Evolutionary conservation across 805 yeast species (phyloP), one percentile per base, ranked within the genome.

Genomic region (Yarrowia alimentaria): DNA sequence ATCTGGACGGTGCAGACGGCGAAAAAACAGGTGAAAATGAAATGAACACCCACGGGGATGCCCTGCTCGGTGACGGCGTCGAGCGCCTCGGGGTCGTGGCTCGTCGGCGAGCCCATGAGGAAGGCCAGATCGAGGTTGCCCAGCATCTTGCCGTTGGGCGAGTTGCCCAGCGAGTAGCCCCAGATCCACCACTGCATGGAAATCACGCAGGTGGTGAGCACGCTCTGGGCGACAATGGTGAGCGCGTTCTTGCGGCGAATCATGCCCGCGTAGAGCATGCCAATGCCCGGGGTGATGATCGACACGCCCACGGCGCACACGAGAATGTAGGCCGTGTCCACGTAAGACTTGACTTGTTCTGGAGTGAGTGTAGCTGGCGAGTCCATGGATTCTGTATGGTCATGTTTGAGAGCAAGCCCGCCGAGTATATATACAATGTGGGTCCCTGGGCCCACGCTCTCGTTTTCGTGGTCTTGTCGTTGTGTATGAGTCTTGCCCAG

Each of bases 121-220:
- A 37, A 37, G 3, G 43, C 43, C 43, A 37, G n/a, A 17, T 30
- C 25, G 21, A 37, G 8, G 13, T 62, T 89, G 74, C 57, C 89
- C 81, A 65, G 91, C 88, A 68, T 86, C 82, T 60, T 77, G 76
- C 64, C 66, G 19, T 37, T 37, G 8, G 43, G 17, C 5, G 8
- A 12, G n/a, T 90, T 93, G 16, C 87, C 83, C 52, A 93, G 76
- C 11, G 97, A 86, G 68, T 85, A 71, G 56, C 98, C 99, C 96
- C 97, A 89, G 73, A 89, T 89, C 69, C 88, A 93, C 98, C 98
- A 91, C 68, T 93, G 96, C 78, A 93, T 87, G 1, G 84, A 70
- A 6, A 89, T 80, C 26, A 91, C 72, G 59, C 93, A 82, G 16
- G 80, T 81, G 13, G 94, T 88, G 85, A 88, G 89, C 63, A 93